Evolutionary conservation across 208 protist species (phyloP).

Genomic region (Giardia muris): DNA sequence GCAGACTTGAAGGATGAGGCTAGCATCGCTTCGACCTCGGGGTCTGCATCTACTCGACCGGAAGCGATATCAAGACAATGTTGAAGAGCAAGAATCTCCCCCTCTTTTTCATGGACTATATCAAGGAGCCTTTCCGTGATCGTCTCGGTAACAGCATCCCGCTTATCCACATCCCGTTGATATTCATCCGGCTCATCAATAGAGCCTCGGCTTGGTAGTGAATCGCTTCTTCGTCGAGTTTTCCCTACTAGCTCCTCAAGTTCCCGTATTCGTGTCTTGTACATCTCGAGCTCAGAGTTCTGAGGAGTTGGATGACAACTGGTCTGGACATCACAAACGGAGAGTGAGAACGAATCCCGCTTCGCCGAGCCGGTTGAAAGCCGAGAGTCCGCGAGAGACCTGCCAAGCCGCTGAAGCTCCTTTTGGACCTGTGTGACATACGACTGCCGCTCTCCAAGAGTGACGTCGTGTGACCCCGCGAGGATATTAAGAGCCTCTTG

Average conservation of each 20-base stretch:
- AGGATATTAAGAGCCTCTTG: too few relatives aligned
- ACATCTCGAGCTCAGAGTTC: neutral
- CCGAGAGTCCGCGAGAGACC: too few relatives aligned
- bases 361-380: neutral
- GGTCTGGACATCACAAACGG: neutral
- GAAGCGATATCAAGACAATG: neutral
- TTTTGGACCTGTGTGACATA: too few relatives aligned
- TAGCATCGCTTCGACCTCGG: too few relatives aligned
- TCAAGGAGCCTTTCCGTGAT: neutral
- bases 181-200: neutral
- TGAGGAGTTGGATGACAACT: too few relatives aligned
- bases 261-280: neutral
- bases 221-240: neutral
- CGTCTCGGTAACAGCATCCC: neutral
- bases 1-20: too few relatives aligned
- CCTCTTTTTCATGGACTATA: neutral
- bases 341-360: neutral
- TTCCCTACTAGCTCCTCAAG: neutral
- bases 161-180: neutral
- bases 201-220: too few relatives aligned
- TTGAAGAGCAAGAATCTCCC: neutral
- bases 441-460: too few relatives aligned
- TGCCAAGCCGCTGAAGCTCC: too few relatives aligned
- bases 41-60: too few relatives aligned
- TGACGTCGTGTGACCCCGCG: too few relatives aligned